Conservation (phyloP, 768 basidiomycete species). For the Amanita exitialis region DNA sequence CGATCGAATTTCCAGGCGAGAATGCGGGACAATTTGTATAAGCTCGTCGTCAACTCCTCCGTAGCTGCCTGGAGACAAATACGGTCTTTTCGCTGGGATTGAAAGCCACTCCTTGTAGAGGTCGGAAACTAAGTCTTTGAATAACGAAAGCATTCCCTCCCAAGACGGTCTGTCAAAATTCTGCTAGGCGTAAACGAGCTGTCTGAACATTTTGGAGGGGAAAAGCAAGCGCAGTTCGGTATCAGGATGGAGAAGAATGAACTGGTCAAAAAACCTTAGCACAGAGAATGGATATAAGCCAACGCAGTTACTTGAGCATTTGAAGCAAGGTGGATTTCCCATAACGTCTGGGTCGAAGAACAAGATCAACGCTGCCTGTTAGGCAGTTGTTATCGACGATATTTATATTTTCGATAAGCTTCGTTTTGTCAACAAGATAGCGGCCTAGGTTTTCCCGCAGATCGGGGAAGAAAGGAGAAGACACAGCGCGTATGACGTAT, state of each 20-base stretch:
- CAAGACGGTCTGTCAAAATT: slow-evolving; percentile 6
- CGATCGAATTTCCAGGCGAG: slow-evolving; percentile 9
- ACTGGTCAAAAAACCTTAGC: slow-evolving; percentile 4
- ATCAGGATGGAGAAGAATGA: slow-evolving; percentile 10
- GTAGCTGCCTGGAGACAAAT: slow-evolving; percentile 6
- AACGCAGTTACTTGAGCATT: slow-evolving; percentile 11
- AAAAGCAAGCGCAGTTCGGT: slow-evolving; percentile 8
- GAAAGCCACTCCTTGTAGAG: slow-evolving; percentile 9
- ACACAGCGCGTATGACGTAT: slow-evolving; percentile 7
- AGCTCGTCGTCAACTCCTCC: slow-evolving; percentile 1
- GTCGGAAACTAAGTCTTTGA: slow-evolving; percentile 3
- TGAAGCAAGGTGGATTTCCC: slow-evolving; percentile 11
- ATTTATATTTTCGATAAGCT: slow-evolving; percentile 12
- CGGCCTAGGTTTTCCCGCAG: slow-evolving; percentile 7
- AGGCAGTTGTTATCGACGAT: slow-evolving; percentile 6
- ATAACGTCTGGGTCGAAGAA: slow-evolving; percentile 10
- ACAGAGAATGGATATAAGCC: slow-evolving; percentile 3
- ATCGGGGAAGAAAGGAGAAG: slow-evolving; percentile 9
- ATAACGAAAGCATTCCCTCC: slow-evolving; percentile 10
- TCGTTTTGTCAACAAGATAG: slow-evolving; percentile 11
- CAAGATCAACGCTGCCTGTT: slow-evolving; percentile 8
- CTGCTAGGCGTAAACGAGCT: slow-evolving; percentile 9
- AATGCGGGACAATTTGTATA: slow-evolving; percentile 6
- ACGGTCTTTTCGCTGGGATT: too few species aligned
- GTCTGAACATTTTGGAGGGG: slow-evolving; percentile 5